Conservation (phyloP, 345 rosid genomes). For the Garcia nutans region DNA sequence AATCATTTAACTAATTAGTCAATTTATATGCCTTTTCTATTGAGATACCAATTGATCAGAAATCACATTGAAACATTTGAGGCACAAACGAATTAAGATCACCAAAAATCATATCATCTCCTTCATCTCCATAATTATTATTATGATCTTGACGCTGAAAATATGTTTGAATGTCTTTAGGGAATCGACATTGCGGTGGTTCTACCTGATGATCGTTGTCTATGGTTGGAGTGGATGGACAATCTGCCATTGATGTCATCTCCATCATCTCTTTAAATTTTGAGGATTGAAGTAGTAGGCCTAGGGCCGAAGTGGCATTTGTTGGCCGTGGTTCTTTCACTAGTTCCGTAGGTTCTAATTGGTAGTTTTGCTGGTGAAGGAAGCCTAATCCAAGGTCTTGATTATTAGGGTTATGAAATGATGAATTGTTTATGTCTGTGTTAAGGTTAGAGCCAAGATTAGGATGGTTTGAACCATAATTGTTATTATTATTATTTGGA, state of each 20-base stretch:
- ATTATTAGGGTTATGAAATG: conserved; percentile 17
- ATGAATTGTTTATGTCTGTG: background rate
- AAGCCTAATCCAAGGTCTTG: conserved; percentile 28
- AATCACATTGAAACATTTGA: conserved; percentile 24
- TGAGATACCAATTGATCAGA: background rate
- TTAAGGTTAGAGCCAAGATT: conserved; percentile 26
- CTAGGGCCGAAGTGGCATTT: conserved; percentile 43
- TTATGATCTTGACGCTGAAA: conserved; percentile 41
- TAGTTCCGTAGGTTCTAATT: background rate
- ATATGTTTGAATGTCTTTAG: conserved; percentile 42
- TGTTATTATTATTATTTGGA: conserved; percentile 9
- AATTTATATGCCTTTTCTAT: background rate
- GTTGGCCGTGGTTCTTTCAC: conserved; percentile 11
- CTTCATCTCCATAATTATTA: conserved; percentile 23
- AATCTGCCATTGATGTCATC: conserved; percentile 37
- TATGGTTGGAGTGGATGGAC: conserved; percentile 16
- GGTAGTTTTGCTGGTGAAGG: conserved; percentile 21
- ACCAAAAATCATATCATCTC: conserved; percentile 39
- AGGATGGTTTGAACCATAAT: background rate
- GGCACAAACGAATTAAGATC: conserved; percentile 24
- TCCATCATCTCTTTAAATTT: conserved; percentile 61
- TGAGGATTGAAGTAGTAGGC: conserved; percentile 46
- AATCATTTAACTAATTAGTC: background rate
- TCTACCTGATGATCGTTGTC: conserved; percentile 20
- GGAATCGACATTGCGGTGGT: conserved; percentile 41